Evolutionary conservation across 1,284 basidiomycete genomes (phyloP), one percentile per base, ranked within the genome.

Genomic region (Salmacisia buchloeana): DNA sequence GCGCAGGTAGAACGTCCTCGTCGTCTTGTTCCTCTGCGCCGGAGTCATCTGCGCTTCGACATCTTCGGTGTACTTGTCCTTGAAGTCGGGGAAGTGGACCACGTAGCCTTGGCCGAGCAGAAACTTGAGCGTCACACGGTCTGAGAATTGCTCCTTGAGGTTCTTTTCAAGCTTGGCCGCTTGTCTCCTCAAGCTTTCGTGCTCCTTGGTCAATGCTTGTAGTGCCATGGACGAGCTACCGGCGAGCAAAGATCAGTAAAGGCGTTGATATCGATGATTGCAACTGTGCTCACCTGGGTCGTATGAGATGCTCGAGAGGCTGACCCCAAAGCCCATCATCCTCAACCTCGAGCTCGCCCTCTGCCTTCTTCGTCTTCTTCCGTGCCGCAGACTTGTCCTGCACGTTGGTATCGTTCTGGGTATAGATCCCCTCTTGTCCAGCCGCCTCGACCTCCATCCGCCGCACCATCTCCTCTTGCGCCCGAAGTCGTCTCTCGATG

Each of bases 31-130:
- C 39, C 72, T 71, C 34, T 73, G 74, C 5, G 72, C 73, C 1
- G 73, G 66, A 3, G 68, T 65, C 35, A 77, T 63, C 7, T 58
- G 41, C n/a, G 64, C 23, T 5, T 69, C 69, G 33, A 58, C 27
- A 1, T 57, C 38, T 9, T 31, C 34, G 3, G 59, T 49, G 2
- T 58, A 60, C 1, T 38, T 25, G 2, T 60, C 46, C 10, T 58
- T 57, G 60, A 66, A 69, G 4, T 63, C 66, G 12, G 69, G 65
- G 0, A 76, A 65, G 60, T 79, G 77, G 1, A 79, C 72, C 0
- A 79, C 75, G 52, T 70, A 76, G 5, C 76, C 76, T 61, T 79
- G 77, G 0, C 73, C 74, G 18, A 74, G 67, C 2, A 78, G 62
- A 43, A 62, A 69, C n/a, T 68, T 67, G 7, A 79, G 65, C 13